Conservation (phyloP, 75 land plant species). For the Pinus albicaulis region DNA sequence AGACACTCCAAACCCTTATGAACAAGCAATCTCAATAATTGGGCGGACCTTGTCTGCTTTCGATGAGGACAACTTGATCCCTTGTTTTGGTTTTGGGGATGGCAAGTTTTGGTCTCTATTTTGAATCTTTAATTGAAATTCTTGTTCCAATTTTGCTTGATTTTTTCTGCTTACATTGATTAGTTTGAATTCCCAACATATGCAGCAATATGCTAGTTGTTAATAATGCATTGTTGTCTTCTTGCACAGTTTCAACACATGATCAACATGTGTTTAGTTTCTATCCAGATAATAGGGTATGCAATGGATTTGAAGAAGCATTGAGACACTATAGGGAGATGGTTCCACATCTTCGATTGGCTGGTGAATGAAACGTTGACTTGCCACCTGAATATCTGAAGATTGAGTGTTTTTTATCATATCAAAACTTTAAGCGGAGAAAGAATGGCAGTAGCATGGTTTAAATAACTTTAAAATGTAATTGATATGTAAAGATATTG, state of each 20-base stretch:
- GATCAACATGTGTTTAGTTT: conserved; percentile 83
- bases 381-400: background rate
- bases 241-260: conserved; percentile 61
- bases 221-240: background rate
- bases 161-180: background rate
- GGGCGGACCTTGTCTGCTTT: conserved; percentile 78
- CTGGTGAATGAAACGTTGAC: conserved; percentile 38
- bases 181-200: background rate
- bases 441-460: background rate
- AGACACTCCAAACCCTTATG: conserved; percentile 76
- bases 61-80: conserved; percentile 87
- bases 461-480: too few relatives aligned
- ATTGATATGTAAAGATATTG: background rate
- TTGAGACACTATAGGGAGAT: conserved; percentile 47
- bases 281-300: conserved; percentile 54
- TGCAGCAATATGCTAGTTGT: background rate
- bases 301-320: conserved; percentile 83
- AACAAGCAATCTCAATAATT: conserved; percentile 88
- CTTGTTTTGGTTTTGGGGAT: conserved; percentile 95
- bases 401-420: background rate
- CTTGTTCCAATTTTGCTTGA: conserved; percentile 41
- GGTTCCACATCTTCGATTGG: conserved; percentile 59
- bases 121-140: conserved; percentile 11
- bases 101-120: conserved; percentile 62
- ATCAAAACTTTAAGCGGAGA: background rate